A percentile compares a stretch with the other conserved stretches of the same genome.
Evolutionary conservation across 169 alveolate genomes (phyloP).

Genomic region (Eimeria mitis): DNA sequence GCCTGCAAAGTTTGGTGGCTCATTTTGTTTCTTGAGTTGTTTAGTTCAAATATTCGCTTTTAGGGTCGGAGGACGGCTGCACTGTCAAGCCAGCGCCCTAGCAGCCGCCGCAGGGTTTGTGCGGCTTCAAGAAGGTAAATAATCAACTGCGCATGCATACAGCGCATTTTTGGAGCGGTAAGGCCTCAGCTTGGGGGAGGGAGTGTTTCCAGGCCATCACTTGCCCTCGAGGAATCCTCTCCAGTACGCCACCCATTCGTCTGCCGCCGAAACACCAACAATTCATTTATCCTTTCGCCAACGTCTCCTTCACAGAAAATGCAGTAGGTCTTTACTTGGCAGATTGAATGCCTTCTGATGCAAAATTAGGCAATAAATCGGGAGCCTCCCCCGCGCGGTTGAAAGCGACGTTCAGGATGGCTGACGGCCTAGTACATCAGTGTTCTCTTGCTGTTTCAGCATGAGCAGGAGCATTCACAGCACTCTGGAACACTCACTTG

Average conservation of each 20-base stretch:
- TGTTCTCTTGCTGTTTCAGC: background rate
- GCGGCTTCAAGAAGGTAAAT: background rate
- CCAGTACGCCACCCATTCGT: background rate
- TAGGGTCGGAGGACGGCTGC: background rate
- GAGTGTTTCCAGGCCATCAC: background rate
- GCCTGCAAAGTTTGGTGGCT: constrained; percentile 3
- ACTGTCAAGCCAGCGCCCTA: background rate
- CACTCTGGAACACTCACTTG: background rate
- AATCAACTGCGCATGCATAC: background rate
- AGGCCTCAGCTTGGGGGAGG: background rate
- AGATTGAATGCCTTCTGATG: background rate
- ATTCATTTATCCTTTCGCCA: background rate
- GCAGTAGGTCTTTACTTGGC: background rate
- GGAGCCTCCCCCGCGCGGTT: background rate
- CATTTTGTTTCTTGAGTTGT: background rate
- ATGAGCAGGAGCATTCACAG: background rate
- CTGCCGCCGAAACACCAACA: background rate
- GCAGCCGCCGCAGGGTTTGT: constrained; percentile 5
- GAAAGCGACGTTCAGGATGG: background rate
- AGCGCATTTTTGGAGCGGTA: background rate
- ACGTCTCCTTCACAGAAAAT: constrained; percentile 1
- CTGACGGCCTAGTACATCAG: background rate
- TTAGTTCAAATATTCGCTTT: constrained; percentile 13
- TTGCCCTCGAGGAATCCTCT: background rate
- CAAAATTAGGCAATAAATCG: background rate